Conservation (phyloP, 768 basidiomycete species). For the Strobilomyces dryophilus region DNA sequence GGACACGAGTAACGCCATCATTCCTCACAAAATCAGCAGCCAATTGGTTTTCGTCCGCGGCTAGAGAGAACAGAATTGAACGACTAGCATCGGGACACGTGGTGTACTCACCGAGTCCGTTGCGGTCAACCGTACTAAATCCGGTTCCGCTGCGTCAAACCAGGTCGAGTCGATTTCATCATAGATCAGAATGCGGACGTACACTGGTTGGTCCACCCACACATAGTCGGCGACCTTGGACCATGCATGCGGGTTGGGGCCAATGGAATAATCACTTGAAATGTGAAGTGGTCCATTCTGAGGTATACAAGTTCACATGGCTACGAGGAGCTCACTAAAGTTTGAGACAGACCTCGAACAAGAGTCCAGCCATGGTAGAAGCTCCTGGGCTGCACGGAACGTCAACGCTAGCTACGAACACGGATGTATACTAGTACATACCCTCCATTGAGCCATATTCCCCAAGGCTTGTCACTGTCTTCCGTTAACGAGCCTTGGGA, state of each 20-base stretch:
- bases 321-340: not conserved
- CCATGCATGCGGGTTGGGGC: conserved; percentile 54
- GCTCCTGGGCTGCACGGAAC: conserved; percentile 49
- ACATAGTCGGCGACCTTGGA: conserved; percentile 50
- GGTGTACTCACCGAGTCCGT: conserved; percentile 48
- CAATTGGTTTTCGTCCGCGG: conserved; percentile 60
- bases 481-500: conserved; percentile 50
- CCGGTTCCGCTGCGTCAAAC: conserved; percentile 47
- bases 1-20: not conserved
- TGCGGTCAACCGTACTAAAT: conserved; percentile 55
- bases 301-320: not conserved
- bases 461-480: conserved; percentile 50
- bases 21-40: conserved; percentile 41
- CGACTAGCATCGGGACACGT: not conserved
- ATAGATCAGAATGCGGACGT: conserved; percentile 3
- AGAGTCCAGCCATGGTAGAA: conserved; percentile 58
- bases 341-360: conserved; percentile 48
- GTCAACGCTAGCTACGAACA: not conserved
- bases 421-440: conserved; percentile 23
- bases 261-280: conserved; percentile 42
- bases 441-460: conserved; percentile 73
- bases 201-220: conserved; percentile 72
- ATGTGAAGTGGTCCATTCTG: conserved; percentile 69
- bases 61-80: conserved; percentile 24
- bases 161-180: not conserved